Conservation (phyloP, 306 rosid species). For the Parietaria judaica region DNA sequence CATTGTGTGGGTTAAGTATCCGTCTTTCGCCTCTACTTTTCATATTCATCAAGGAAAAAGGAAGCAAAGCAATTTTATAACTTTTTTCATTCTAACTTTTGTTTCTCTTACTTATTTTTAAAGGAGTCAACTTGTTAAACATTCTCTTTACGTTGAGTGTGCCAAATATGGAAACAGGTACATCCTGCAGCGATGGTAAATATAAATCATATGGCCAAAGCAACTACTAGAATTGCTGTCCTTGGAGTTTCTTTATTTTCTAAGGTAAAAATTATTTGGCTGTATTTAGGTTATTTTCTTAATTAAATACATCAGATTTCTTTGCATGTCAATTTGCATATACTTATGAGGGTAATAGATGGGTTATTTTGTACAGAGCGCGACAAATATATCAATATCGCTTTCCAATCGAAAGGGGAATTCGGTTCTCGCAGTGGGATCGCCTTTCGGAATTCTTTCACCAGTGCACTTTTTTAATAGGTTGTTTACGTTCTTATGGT, state of each 20-base stretch:
- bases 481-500: conserved; percentile 22
- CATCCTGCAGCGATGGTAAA: conserved; percentile 37
- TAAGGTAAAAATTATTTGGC: conserved; percentile 36
- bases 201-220: conserved; percentile 36
- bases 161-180: conserved; percentile 45
- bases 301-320: not conserved
- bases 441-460: conserved; percentile 93
- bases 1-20: not conserved
- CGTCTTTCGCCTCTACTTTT: not conserved
- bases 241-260: conserved; percentile 56
- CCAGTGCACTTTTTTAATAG: conserved; percentile 89
- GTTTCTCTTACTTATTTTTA: not conserved
- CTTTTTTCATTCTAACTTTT: conserved; percentile 3
- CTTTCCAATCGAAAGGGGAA: conserved; percentile 62
- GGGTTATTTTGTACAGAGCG: conserved; percentile 35
- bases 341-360: conserved; percentile 22
- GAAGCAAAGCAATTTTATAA: not conserved
- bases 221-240: conserved; percentile 71
- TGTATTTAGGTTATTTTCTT: not conserved
- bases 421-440: conserved; percentile 79
- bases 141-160: conserved; percentile 17
- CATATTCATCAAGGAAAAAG: conserved; percentile 1
- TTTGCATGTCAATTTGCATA: not conserved
- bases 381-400: conserved; percentile 39
- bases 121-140: conserved; percentile 10